phyloP scores from a whole-genome alignment of 1,284 basidiomycete species.

The Nidula niveotomentosa region DNA sequence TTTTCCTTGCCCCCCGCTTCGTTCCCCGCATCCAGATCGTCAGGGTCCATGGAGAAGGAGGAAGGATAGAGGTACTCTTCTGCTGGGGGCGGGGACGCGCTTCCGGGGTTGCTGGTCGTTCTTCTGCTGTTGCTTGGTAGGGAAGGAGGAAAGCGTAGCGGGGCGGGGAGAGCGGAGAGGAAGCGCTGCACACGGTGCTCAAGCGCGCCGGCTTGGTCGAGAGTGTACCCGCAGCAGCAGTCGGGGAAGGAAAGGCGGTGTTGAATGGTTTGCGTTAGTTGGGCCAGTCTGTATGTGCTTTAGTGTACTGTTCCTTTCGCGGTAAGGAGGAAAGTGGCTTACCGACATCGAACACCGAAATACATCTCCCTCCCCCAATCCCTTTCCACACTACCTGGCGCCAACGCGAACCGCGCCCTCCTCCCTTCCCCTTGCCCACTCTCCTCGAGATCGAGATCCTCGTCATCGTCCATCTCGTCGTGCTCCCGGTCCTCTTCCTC shows the following conservation, averaged over 20 bases:
- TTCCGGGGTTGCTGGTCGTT: constrained; percentile 24
- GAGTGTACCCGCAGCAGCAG: constrained; percentile 38
- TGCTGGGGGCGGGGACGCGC: constrained; percentile 29
- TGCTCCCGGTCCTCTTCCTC: constrained; percentile 1
- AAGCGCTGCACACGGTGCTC: constrained; percentile 57
- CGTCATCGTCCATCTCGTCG: constrained; percentile 34
- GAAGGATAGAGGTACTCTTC: not conserved
- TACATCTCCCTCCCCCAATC: constrained; percentile 18
- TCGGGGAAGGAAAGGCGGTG: constrained; percentile 23
- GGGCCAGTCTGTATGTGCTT: constrained; percentile 13
- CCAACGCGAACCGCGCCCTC: not conserved
- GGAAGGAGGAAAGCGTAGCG: constrained; percentile 18
- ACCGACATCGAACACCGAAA: constrained; percentile 35
- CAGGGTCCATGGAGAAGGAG: not conserved
- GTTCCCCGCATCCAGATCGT: not conserved
- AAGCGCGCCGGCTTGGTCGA: constrained; percentile 58
- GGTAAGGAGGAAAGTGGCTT: constrained; percentile 14
- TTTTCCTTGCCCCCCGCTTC: too few species aligned
- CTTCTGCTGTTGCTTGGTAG: not conserved
- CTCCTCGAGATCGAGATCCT: constrained; percentile 13
- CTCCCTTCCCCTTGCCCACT: constrained; percentile 7
- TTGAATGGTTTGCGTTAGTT: constrained; percentile 34
- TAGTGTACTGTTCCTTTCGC: not conserved
- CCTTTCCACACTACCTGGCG: too few species aligned
- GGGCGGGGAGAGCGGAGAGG: constrained; percentile 47